These are phyloP conservation scores for Paecilomyces variotii DNA, from an alignment of 2,329 filamentous ascomycete genomes.

Conservation along the genomic window DNA sequence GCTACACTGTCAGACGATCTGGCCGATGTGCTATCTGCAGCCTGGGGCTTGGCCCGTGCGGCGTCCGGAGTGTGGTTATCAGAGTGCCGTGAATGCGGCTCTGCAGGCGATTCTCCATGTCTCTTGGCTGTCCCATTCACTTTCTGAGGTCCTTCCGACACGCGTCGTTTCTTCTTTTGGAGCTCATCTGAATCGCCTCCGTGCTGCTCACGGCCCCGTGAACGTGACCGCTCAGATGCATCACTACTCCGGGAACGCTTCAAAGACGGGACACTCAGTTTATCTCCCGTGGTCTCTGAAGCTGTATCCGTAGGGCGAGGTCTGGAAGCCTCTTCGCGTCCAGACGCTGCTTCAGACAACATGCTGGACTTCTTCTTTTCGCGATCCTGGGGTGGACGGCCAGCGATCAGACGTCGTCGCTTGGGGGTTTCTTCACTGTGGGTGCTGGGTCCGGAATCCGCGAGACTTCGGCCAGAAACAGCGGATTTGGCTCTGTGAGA, in stretches of 20 bases:
- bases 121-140: conserved; percentile 24
- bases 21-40: conserved; percentile 9
- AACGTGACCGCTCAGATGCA: conserved; percentile 33
- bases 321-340: conserved; percentile 29
- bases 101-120: conserved; percentile 11
- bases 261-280: conserved; percentile 16
- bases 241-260: conserved; percentile 36
- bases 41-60: conserved; percentile 9
- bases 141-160: conserved; percentile 28
- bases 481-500: conserved; percentile 20
- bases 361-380: conserved; percentile 27
- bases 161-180: conserved; percentile 37
- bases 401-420: conserved; percentile 33
- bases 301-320: conserved; percentile 19
- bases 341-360: conserved; percentile 32
- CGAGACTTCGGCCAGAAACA: conserved; percentile 18
- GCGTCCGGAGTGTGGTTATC: conserved; percentile 11
- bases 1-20: conserved; percentile 13
- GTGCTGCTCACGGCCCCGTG: conserved; percentile 23
- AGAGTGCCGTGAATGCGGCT: conserved; percentile 11
- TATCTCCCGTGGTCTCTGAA: conserved; percentile 13
- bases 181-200: conserved; percentile 23
- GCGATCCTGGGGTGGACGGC: conserved; percentile 32
- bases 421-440: conserved; percentile 29
- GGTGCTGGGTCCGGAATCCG: conserved; percentile 18